These are phyloP conservation scores for Lasiodiplodia gonubiensis DNA, from an alignment of 2,329 filamentous ascomycete genomes.

Conservation along the genomic window DNA sequence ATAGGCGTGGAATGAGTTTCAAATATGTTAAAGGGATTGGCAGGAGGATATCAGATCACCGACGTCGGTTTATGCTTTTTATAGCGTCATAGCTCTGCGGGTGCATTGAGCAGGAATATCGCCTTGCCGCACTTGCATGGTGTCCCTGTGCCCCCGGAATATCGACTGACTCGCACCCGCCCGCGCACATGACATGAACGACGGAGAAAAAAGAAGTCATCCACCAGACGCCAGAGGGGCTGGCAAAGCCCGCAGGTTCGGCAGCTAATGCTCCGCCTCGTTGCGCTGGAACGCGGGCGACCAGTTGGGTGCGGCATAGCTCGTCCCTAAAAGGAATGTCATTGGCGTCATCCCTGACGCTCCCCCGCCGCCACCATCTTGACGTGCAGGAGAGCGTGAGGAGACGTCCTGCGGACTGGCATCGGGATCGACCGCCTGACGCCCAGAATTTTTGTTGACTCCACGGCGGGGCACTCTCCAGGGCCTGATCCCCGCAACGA, in stretches of 20 bases:
- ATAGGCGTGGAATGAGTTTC: not conserved
- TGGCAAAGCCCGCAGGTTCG: not conserved
- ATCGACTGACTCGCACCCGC: conserved; percentile 6
- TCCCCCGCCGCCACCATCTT: conserved; percentile 18
- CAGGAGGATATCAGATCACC: not conserved
- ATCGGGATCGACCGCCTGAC: conserved; percentile 25
- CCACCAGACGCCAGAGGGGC: not conserved
- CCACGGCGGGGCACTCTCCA: conserved; percentile 11
- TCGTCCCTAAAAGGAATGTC: not conserved
- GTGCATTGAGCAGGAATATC: conserved; percentile 14
- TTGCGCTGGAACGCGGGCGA: not conserved
- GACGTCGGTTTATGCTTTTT: conserved; percentile 20
- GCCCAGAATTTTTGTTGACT: conserved; percentile 17
- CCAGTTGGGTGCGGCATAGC: not conserved
- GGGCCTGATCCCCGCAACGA: not conserved
- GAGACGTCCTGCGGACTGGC: not conserved
- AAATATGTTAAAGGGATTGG: not conserved
- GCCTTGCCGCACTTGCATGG: conserved; percentile 14
- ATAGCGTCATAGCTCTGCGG: conserved; percentile 22
- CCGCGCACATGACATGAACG: not conserved
- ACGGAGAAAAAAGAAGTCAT: not conserved
- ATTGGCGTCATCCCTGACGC: conserved; percentile 25
- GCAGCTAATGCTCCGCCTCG: conserved; percentile 5
- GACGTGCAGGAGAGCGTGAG: conserved; percentile 16
- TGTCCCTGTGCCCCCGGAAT: conserved; percentile 12